Evolutionary conservation across 2,329 filamentous ascomycete species (phyloP).

Genomic region (Xylaria sp.): DNA sequence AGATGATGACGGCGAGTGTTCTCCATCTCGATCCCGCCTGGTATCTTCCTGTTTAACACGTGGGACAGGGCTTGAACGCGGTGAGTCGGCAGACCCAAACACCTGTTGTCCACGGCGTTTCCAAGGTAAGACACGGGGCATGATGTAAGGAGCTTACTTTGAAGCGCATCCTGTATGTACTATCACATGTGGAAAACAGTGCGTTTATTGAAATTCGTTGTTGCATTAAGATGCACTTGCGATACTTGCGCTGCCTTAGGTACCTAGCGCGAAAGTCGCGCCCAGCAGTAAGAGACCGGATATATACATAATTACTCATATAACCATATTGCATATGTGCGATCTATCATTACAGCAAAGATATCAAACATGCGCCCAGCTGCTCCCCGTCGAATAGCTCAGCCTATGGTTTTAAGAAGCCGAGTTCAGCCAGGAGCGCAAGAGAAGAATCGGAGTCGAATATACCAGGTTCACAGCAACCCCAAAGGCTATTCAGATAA

Average conservation of each 20-base stretch:
- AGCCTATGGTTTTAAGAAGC: too few species aligned
- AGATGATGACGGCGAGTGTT: conserved; percentile 18
- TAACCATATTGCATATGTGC: not conserved
- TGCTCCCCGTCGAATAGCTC: too few species aligned
- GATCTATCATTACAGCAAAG: too few species aligned
- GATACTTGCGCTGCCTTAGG: too few species aligned
- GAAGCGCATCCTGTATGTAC: conserved; percentile 5
- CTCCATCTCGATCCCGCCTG: conserved; percentile 13
- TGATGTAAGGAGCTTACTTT: conserved; percentile 32
- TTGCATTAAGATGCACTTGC: too few species aligned
- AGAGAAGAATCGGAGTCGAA: not conserved
- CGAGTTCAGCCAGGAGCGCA: too few species aligned
- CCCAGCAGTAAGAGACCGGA: not conserved
- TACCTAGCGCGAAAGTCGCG: too few species aligned
- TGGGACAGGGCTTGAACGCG: conserved; percentile 26
- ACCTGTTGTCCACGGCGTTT: conserved; percentile 41
- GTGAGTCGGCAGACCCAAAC: conserved; percentile 15
- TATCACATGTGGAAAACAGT: not conserved
- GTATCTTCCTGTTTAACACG: conserved; percentile 21
- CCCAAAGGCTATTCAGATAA: not conserved
- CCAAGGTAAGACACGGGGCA: conserved; percentile 61
- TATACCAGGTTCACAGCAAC: not conserved
- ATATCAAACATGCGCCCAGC: too few species aligned
- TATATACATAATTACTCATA: not conserved
- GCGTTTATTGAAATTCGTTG: too few species aligned